phyloP scores from a whole-genome alignment of 208 protist genomes.

The Wallacemonas sp. region DNA sequence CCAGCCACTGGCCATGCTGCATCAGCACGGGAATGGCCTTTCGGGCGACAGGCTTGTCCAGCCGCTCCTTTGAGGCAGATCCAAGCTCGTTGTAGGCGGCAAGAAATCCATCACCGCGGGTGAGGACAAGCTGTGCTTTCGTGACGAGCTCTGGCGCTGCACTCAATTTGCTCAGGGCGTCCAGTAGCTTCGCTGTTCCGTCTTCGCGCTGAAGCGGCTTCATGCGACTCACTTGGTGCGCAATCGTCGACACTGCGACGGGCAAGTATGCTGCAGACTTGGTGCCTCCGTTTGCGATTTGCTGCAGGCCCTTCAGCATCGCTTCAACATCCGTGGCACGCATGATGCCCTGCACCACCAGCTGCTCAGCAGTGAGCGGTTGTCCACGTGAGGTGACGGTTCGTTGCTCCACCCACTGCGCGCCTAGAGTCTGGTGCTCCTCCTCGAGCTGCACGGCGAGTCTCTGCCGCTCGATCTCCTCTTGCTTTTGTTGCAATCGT shows the following conservation, averaged over 20 bases:
- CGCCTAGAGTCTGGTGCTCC: slow-evolving; percentile 66
- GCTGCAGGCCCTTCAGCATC: slow-evolving; percentile 10
- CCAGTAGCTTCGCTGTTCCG: slow-evolving; percentile 20
- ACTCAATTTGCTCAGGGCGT: slow-evolving; percentile 26
- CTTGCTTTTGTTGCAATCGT: slow-evolving; percentile 56
- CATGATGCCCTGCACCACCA: neutral
- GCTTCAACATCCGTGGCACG: neutral
- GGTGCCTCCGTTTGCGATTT: neutral
- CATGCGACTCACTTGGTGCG: slow-evolving; percentile 20
- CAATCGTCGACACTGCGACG: slow-evolving; percentile 21
- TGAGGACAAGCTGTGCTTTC: slow-evolving; percentile 30
- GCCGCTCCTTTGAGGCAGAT: slow-evolving; percentile 28
- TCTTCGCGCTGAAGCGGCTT: slow-evolving; percentile 16
- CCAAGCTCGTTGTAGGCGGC: slow-evolving; percentile 6
- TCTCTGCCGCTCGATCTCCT: slow-evolving; percentile 56
- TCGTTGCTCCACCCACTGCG: slow-evolving; percentile 58
- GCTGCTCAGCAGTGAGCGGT: neutral
- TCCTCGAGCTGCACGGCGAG: slow-evolving; percentile 43
- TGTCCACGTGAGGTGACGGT: neutral
- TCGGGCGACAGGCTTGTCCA: slow-evolving; percentile 19
- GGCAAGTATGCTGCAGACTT: slow-evolving; percentile 20
- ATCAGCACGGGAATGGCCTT: slow-evolving; percentile 11
- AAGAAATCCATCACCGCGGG: slow-evolving; percentile 30
- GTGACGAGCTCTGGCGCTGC: slow-evolving; percentile 24
- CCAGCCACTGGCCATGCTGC: slow-evolving; percentile 13